Conservation (phyloP, 108 stramenopile species). For the Fragilaria crotonensis region DNA sequence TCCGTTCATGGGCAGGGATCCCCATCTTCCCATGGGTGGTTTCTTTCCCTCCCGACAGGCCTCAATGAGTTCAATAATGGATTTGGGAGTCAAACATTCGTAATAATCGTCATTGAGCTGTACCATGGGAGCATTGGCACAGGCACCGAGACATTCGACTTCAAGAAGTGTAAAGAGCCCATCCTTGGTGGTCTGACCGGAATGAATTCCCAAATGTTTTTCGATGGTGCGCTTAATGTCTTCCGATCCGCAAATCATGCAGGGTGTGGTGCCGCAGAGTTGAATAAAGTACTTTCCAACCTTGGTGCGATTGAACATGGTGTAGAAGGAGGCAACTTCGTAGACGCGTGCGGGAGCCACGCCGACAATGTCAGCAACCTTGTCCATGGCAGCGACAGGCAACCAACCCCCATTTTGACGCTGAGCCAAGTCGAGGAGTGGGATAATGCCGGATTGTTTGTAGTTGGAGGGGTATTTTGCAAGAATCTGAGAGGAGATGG, state of each 20-base stretch:
- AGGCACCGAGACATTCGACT: constrained; percentile 99
- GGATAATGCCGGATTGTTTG: constrained; percentile 94
- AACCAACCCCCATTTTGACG: constrained; percentile 98
- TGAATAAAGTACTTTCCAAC: constrained; percentile 99
- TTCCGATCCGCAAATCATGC: constrained; percentile 99
- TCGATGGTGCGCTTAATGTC: constrained; percentile 98
- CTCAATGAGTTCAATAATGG: constrained; percentile 89
- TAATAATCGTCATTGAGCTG: constrained; percentile 99
- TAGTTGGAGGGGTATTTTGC: constrained; percentile 97
- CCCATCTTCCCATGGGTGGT: constrained; percentile 97
- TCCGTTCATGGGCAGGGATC: constrained; percentile 99
- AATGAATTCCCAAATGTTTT: constrained; percentile 93
- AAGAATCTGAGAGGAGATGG: constrained; percentile 34
- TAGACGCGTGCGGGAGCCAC: constrained; percentile 89
- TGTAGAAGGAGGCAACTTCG: constrained; percentile 98
- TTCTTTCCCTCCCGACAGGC: constrained; percentile 87
- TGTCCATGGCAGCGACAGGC: constrained; percentile 98
- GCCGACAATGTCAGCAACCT: constrained; percentile 94
- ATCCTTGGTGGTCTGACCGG: constrained; percentile 93
- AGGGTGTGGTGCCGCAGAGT: constrained; percentile 99
- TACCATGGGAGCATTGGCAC: constrained; percentile 99
- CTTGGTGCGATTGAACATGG: constrained; percentile 99
- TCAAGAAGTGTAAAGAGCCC: constrained; percentile 97
- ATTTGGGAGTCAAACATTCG: constrained; percentile 96
- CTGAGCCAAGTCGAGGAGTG: constrained; percentile 94